Base-by-base conservation (phyloP, 768 basidiomycete species). In the Phaeotremella skinneri region DNA sequence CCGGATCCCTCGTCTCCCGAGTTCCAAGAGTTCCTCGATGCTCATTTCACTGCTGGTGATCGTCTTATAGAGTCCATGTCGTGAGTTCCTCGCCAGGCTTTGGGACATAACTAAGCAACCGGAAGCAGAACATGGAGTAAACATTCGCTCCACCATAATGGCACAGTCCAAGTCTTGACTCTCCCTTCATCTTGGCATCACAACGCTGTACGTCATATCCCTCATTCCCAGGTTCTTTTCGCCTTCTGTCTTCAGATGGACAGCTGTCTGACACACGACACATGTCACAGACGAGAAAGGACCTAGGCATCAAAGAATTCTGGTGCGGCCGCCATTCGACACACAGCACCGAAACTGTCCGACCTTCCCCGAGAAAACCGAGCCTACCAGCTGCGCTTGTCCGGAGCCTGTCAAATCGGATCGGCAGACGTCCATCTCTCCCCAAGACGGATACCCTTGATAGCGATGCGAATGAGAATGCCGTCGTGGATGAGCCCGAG, bases 241-340 rank as follows among this genome's bases (percentile, higher is more conserved):
- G 4, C 13, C 42, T n/a, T 6, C 31, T 21, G 20, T 5, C 4
- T 7, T 42, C 50, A 3, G 6, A 37, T 29, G 55, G 29, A 7
- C 57, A 20, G 17, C 16, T 13, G 30, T 29, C 11, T 47, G 32
- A 41, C 20, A 6, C 31, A 37, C 13, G 31, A 58, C n/a, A 32
- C 29, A 4, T 16, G 20, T 4, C 4, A 11, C 31, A 68, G 64
- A 59, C 49, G 11, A 37, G 55, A 9, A 63, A 63, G 30, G 31
- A 37, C 9, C 52, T 71, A 3, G 59, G 59, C 9, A 48, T 71
- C 27, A 60, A 63, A 43, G 69, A 68, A 14, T 68, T 66, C 54
- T 71, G 69, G 69, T 71, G 69, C 31, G 69, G 64, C 13, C 49
- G 69, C 16, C 39, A 37, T 49, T 71, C 69, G 5, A 45, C 27